phyloP scores from a whole-genome alignment of 2,329 filamentous ascomycete species.

The Raffaelea arxii region DNA sequence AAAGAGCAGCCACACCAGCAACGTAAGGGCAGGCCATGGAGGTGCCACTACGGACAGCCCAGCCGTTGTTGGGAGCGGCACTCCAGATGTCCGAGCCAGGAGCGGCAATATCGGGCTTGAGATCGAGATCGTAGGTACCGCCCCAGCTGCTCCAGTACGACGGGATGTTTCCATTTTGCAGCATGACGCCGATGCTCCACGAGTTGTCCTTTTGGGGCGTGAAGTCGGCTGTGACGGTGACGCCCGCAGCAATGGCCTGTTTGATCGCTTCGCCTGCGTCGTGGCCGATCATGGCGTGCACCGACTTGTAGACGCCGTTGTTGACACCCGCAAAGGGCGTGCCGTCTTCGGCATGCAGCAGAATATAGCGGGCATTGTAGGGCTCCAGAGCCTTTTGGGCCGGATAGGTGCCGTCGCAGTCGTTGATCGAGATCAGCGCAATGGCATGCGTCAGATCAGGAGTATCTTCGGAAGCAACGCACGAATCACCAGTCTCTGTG shows the following conservation, averaged over 20 bases:
- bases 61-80: conserved; percentile 26
- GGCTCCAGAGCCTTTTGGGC: not conserved
- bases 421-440: not conserved
- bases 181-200: not conserved
- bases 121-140: conserved; percentile 28
- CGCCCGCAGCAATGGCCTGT: conserved; percentile 17
- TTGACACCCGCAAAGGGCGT: too few species aligned
- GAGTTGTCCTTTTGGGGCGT: not conserved
- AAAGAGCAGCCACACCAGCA: conserved; percentile 29
- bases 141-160: conserved; percentile 32
- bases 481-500: conserved; percentile 9
- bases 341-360: too few species aligned
- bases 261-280: conserved; percentile 14
- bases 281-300: not conserved
- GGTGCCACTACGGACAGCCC: conserved; percentile 33
- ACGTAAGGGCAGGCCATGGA: conserved; percentile 38
- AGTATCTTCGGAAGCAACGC: conserved; percentile 3
- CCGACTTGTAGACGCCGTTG: not conserved
- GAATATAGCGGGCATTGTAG: not conserved
- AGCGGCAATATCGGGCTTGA: conserved; percentile 32
- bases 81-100: conserved; percentile 34
- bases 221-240: conserved; percentile 20
- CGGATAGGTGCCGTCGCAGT: not conserved
- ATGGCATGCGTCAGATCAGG: not conserved
- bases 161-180: conserved; percentile 22